Base-by-base conservation (phyloP, 2,329 filamentous ascomycete genomes). In the Scedosporium aurantiacum region DNA sequence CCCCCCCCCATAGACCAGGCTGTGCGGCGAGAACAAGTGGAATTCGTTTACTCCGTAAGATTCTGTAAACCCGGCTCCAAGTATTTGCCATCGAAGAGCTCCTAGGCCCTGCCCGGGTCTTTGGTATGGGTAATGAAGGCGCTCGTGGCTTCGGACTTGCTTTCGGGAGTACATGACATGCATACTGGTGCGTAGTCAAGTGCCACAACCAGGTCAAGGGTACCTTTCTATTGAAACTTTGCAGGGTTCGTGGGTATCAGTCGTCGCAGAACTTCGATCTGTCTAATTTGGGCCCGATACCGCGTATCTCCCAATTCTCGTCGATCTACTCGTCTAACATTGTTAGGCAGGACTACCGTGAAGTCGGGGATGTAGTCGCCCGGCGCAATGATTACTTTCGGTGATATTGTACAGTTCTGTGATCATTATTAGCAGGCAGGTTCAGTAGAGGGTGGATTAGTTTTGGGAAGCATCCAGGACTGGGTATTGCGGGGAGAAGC, bases 351-450 rank as follows among this genome's bases (percentile, higher is more conserved):
- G 23, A 91, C 75, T 4, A 91, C 87, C 0, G 84, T 87, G 70
- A 82, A 84, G 63, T 90, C 87, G 0, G 82, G 82, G 0, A 92
- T 69, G 10, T 76, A 73, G 37, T 84, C 81, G 0, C 82, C 80
- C 8, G 84, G 80, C 0, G 74, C 72, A 50, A 91, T 75, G 27
- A 79, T 76, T 25, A 82, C 86, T 63, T 83, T 78, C 0, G 88
- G 81, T 6, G 88, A 86, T 59, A 92, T 78, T 23, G 87, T 90
- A 67, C 87, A 88, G 69, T 90, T 82, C 79, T 87, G 72, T 55
- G 70, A 3, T 75, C 66, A 2, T 7, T 16, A 66, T 68, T 10
- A 71, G 72, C 12, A 68, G 14, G n/a, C 5, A 32, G 21, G 7
- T 21, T 21, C 40, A 55, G 40, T 12, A 18, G 4, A 12, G 28